Evolutionary conservation across 495 filamentous ascomycete species (phyloP), one percentile per base, ranked within the genome.

Genomic region (Penicillium samsonianum): DNA sequence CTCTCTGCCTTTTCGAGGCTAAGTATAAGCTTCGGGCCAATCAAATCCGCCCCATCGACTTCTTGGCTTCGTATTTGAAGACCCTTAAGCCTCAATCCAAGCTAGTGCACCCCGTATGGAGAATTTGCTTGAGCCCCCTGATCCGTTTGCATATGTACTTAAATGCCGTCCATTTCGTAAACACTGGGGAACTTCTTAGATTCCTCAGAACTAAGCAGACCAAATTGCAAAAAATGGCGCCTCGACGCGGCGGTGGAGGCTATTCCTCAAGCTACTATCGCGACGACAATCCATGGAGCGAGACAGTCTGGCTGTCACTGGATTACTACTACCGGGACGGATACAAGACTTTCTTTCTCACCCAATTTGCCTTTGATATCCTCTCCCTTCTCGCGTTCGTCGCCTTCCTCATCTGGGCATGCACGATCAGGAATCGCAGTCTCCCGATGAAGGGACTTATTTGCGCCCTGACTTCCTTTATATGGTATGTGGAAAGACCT

Each of bases 401-500:
- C n/a, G 28, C 12, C 4, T 67, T 69, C 31, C 47, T 63, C 19
- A 37, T 60, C 38, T 69, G 64, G 62, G 43, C 64, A 41, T 71
- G 63, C 45, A 17, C 58, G 10, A 58, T 67, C 37, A 60, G 57
- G 40, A 62, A 47, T 42, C 45, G 45, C 7, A 20, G 38, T 45
- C 57, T 63, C 6, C 55, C 58, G 7, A 10, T 57, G 48, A 65
- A 50, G 30, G 56, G 53, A 10, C 8, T 64, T 1, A 42, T 61
- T 1, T 19, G 16, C 1, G 50, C 59, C 4, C 49, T 69, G 11
- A 6, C 53, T 14, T 20, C 45, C 16, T 67, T 46, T 44, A 38
- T 67, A 2, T 4, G 45, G 67, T 67, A 60, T 12, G 67, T 53
- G 20, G 19, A 22, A 28, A 12, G 7, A 6, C 3, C 22, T 38